Base-by-base conservation (phyloP, 2,329 filamentous ascomycete species). In the Cryphonectria japonica region DNA sequence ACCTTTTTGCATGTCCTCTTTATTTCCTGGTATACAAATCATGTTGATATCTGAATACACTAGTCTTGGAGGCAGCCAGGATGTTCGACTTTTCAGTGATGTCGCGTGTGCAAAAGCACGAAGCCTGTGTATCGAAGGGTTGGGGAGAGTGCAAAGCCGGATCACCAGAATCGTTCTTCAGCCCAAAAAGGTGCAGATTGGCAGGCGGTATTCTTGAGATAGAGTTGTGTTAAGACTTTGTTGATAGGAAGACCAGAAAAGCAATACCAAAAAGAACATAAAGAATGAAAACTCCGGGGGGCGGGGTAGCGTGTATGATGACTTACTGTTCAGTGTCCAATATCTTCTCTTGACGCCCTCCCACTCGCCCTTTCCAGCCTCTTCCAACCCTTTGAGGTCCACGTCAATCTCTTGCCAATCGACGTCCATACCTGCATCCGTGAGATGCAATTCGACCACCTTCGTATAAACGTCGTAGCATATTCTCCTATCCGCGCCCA, bases 391-490 rank as follows among this genome's bases (percentile, higher is more conserved):
- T 66, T 85, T 81, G 82, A 89, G 89, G 22, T 94, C 90, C 19
- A 98, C 92, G 7, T 88, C 83, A 46, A 96, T 87, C 69, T 91
- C 91, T 68, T 91, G 87, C 94, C 94, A 98, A 67, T 95, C 92
- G 1, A 95, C 89, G 77, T 98, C 95, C 75, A 98, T 88, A 0
- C 95, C 95, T 13, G 94, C 94, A 75, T 98, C 95, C 73, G 92
- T 89, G 32, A 97, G 85, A 81, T 98, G 94, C 85, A 97, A 91
- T 81, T 98, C 95, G 1, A 93, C 92, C 2, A 98, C 93, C 79
- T 93, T 94, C 68, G 91, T 93, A 82, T 98, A 98, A 34, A 99
- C 95, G 82, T 98, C 96, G 81, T 98, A 98, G 81, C 94, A 97
- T 73, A 98, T 91, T 80, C 91, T 91, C 62, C 96, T 86, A 82